Conservation (phyloP, 2,329 filamentous ascomycete species). For the Gaeumannomyces tritici region DNA sequence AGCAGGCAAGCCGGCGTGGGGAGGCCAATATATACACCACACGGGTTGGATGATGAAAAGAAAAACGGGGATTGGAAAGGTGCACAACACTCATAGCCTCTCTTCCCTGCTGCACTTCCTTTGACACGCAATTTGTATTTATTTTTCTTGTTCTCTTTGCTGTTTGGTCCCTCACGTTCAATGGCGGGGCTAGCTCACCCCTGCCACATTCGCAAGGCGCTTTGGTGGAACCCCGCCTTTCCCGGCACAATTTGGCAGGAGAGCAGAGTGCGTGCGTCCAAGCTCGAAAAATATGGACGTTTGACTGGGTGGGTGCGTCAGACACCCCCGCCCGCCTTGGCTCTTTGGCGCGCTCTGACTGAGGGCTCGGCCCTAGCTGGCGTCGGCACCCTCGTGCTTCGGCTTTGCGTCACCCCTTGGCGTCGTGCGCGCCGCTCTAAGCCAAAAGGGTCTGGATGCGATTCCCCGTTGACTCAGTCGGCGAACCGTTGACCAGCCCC, state of each 20-base stretch:
- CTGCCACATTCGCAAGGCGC: not conserved
- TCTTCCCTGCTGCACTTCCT: not conserved
- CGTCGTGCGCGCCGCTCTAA: too few species aligned
- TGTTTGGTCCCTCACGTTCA: not conserved
- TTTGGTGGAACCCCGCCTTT: not conserved
- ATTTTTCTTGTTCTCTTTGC: not conserved
- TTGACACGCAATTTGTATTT: not conserved
- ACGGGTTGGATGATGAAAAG: not conserved
- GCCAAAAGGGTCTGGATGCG: too few species aligned
- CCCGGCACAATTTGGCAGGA: not conserved
- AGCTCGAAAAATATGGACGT: not conserved
- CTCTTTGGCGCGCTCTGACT: not conserved
- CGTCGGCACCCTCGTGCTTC: not conserved
- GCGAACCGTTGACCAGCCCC: not conserved
- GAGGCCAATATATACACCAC: not conserved
- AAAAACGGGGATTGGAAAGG: not conserved
- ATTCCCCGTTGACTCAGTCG: not conserved
- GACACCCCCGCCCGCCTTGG: not conserved
- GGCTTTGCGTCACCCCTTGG: not conserved
- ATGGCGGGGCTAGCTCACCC: not conserved
- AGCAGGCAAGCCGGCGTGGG: not conserved
- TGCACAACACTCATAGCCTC: not conserved
- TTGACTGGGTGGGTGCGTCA: not conserved
- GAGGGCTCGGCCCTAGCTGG: not conserved
- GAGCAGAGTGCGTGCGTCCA: too few species aligned